Conservation (phyloP, 1,139 yeast species). For the Candida anutae region DNA sequence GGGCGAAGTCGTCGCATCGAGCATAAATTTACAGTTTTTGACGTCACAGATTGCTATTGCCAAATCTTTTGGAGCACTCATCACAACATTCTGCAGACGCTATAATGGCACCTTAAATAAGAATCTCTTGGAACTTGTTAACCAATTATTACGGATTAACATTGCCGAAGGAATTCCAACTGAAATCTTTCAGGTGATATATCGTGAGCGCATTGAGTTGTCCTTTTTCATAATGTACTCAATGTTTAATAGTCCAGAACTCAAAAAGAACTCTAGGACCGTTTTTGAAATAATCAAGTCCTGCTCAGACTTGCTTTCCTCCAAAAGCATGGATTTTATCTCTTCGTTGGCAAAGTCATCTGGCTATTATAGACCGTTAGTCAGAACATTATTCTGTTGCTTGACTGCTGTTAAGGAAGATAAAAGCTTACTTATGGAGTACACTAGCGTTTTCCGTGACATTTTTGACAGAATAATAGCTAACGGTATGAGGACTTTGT, state of each 20-base stretch:
- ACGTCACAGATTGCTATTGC: constrained; percentile 64
- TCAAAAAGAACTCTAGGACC: constrained; percentile 19
- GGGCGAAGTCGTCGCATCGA: constrained; percentile 49
- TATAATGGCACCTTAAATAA: constrained; percentile 24
- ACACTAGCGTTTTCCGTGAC: constrained; percentile 45
- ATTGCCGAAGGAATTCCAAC: constrained; percentile 47
- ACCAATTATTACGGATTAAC: constrained; percentile 44
- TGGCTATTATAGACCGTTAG: constrained; percentile 49
- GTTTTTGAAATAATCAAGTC: constrained; percentile 34
- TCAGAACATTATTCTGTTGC: constrained; percentile 49
- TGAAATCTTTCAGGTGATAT: constrained; percentile 42
- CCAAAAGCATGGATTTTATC: constrained; percentile 40
- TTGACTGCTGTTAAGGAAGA: constrained; percentile 38
- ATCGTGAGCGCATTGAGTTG: constrained; percentile 58
- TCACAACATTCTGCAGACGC: constrained; percentile 54
- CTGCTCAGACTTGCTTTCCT: constrained; percentile 34
- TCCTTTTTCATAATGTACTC: constrained; percentile 58
- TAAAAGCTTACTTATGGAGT: constrained; percentile 34
- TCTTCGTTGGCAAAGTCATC: constrained; percentile 29
- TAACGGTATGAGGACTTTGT: constrained; percentile 47
- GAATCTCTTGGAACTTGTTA: constrained; percentile 36
- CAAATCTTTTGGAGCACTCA: constrained; percentile 70
- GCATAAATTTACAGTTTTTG: constrained; percentile 56
- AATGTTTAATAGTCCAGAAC: constrained; percentile 21
- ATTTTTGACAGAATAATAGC: constrained; percentile 54